Percentiles rank a stretch among this genome's conserved stretches.
Evolutionary conservation across 2,329 filamentous ascomycete species (phyloP).

Genomic region (Hypoxylon sp.): DNA sequence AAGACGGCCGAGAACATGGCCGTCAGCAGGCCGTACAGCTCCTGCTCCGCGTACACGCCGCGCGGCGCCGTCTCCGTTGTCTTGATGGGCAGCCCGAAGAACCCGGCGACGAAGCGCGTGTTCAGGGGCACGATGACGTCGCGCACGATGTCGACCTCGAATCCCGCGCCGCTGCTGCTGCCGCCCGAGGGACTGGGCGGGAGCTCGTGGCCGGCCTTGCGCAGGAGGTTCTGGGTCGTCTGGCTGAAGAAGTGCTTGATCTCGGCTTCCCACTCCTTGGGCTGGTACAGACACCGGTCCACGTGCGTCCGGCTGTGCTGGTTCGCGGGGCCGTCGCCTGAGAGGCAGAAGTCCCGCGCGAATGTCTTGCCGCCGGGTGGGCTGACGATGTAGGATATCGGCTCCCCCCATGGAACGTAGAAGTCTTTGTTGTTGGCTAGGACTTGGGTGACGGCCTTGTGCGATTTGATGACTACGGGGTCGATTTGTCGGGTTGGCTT

Average conservation of each 20-base stretch:
- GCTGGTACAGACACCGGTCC: conserved; percentile 58
- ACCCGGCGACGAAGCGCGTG: conserved; percentile 62
- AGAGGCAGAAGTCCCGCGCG: conserved; percentile 59
- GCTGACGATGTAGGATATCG: conserved; percentile 62
- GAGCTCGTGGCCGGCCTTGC: conserved; percentile 47
- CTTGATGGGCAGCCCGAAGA: conserved; percentile 65
- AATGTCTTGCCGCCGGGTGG: conserved; percentile 50
- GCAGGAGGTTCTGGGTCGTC: conserved; percentile 60
- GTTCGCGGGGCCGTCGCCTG: conserved; percentile 53
- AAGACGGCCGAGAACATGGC: conserved; percentile 66
- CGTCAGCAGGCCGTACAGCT: conserved; percentile 64
- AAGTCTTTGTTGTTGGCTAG: conserved; percentile 63
- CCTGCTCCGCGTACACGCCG: conserved; percentile 64
- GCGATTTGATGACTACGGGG: conserved; percentile 60
- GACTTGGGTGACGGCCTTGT: conserved; percentile 61
- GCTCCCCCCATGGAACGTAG: conserved; percentile 65
- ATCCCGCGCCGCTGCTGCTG: conserved; percentile 48
- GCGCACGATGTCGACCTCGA: conserved; percentile 66
- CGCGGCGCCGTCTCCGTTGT: conserved; percentile 56
- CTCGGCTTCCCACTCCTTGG: conserved; percentile 62
- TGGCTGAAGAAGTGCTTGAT: conserved; percentile 65
- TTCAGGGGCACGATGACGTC: conserved; percentile 61
- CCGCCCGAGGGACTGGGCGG: conserved; percentile 7
- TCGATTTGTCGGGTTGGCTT: conserved; percentile 56
- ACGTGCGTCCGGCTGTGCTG: conserved; percentile 52